A percentile compares a stretch with the other conserved stretches of the same genome.
These are phyloP conservation scores for Lepidium didymum DNA, from an alignment of 345 rosid species.

Conservation along the genomic window DNA sequence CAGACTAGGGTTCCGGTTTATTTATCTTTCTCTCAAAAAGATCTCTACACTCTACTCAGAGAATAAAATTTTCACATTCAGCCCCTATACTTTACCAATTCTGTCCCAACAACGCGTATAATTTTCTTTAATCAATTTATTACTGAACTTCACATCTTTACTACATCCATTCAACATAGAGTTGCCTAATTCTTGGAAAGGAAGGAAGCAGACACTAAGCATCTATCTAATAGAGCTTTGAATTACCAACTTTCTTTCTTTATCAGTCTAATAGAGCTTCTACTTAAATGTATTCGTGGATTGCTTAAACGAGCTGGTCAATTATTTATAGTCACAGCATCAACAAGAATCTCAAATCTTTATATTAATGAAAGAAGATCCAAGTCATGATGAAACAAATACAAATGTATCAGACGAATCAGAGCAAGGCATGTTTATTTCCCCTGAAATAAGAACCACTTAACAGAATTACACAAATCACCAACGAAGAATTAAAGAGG, in stretches of 20 bases:
- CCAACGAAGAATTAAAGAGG: neutral
- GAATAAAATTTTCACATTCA: neutral
- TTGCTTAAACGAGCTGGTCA: neutral
- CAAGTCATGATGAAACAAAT: constrained; percentile 6
- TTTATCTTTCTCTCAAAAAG: constrained; percentile 1
- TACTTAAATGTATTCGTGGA: neutral
- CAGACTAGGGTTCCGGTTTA: constrained; percentile 23
- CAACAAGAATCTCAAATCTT: neutral
- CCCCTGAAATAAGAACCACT: constrained; percentile 10
- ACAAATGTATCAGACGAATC: neutral
- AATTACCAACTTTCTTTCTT: neutral
- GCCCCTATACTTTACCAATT: constrained; percentile 2
- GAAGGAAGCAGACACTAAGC: too few relatives aligned
- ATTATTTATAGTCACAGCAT: neutral
- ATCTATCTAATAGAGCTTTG: too few relatives aligned
- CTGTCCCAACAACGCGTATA: neutral
- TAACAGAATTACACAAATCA: constrained; percentile 14
- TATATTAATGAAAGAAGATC: neutral
- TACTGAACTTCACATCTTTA: neutral
- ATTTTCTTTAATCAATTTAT: neutral
- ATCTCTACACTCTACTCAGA: neutral
- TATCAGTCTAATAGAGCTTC: neutral
- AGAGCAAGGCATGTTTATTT: neutral
- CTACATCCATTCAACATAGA: neutral
- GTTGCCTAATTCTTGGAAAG: too few relatives aligned